phyloP scores from a whole-genome alignment of 2,329 filamentous ascomycete species.

The Pseudocercospora cruenta region DNA sequence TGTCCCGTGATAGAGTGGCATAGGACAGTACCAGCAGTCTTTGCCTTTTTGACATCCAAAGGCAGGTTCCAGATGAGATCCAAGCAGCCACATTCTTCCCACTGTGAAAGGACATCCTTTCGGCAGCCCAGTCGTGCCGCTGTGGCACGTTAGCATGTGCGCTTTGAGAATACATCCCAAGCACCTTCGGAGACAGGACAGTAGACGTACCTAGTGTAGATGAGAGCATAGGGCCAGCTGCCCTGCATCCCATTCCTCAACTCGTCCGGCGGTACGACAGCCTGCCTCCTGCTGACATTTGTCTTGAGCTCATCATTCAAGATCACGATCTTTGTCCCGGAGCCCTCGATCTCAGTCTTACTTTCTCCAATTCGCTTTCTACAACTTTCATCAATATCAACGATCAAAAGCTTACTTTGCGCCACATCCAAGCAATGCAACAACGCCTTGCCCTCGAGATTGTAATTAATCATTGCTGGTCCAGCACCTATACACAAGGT shows the following conservation, averaged over 20 bases:
- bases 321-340: conserved; percentile 60
- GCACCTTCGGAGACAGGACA: background rate
- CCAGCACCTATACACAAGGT: conserved; percentile 37
- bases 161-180: too few species aligned
- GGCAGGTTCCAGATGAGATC: conserved; percentile 39
- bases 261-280: conserved; percentile 32
- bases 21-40: conserved; percentile 73
- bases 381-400: conserved; percentile 54
- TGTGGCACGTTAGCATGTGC: background rate
- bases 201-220: conserved; percentile 65
- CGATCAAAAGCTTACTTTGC: conserved; percentile 46
- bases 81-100: conserved; percentile 48
- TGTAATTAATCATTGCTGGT: conserved; percentile 42
- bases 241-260: conserved; percentile 32
- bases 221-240: conserved; percentile 66
- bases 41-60: conserved; percentile 54
- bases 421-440: conserved; percentile 42
- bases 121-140: conserved; percentile 73
- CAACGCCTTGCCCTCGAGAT: conserved; percentile 38
- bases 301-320: conserved; percentile 55
- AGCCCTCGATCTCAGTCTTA: conserved; percentile 51
- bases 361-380: conserved; percentile 59
- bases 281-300: conserved; percentile 42
- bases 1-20: conserved; percentile 78
- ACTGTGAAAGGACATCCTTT: conserved; percentile 70